Evolutionary conservation across 2,329 filamentous ascomycete genomes (phyloP), one percentile per base, ranked within the genome.

Genomic region (Claviceps digitariae): DNA sequence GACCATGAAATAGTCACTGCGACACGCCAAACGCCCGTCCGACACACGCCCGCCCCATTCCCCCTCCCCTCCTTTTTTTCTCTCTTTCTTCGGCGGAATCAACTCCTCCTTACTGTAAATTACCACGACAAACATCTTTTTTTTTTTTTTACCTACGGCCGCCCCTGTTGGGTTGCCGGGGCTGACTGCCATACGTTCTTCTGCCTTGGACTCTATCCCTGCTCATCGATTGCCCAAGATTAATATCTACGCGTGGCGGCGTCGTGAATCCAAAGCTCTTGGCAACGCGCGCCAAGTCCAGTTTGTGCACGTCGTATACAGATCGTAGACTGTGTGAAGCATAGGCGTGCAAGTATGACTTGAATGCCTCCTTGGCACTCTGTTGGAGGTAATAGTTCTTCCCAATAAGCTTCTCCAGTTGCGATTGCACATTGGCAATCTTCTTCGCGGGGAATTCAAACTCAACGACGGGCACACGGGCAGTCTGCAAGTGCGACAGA

Each of bases 301-400:
- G 75, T 67, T 89, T 89, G 68, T 90, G 80, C 56, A 94, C 84
- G 64, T 94, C 86, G 64, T 91, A 94, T 20, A 75, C 71, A 52
- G 72, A 72, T 53, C 72, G 71, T 57, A 75, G 66, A 54, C 72
- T 73, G 64, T 74, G 93, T 55, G 84, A 90, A 23, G 91, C 90
- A 66, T 98, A 98, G 0, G 93, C 91, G 67, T 97, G 90, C 25
- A 98, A 78, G 67, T 98, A 98, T 21, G 87, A 88, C 56, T 87
- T 81, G 73, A 93, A 95, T 4, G 87, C 82, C 57, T 84, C 82
- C 71, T 84, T 85, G 57, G 82, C 82, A 61, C 75, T 80, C 79
- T 95, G 93, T 74, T 96, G 93, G 55, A 98, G 78, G 69, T 96
- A 96, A 74, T 97, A 97, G 71, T 98, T 97, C 68, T 93, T 87